These are phyloP conservation scores for Irpex sp. DNA, from an alignment of 1,284 basidiomycete species.

Conservation along the genomic window DNA sequence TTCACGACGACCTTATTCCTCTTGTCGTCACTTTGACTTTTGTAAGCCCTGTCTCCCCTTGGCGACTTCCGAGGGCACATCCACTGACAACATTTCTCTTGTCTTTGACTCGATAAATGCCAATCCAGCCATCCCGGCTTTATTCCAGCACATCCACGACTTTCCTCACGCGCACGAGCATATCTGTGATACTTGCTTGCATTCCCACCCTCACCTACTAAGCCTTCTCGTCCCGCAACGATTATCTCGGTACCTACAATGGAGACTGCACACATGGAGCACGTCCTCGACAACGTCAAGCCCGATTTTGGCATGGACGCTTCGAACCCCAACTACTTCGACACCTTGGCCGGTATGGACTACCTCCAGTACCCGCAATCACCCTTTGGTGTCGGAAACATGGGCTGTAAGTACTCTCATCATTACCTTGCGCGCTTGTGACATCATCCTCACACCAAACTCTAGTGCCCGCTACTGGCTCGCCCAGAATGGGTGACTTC, in stretches of 20 bases:
- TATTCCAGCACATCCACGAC: slow-evolving; percentile 16
- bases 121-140: slow-evolving; percentile 6
- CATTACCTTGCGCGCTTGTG: slow-evolving; percentile 13
- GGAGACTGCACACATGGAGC: slow-evolving; percentile 48
- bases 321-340: slow-evolving; percentile 44
- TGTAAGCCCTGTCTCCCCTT: slow-evolving; percentile 18
- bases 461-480: slow-evolving; percentile 43
- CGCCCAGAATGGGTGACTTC: slow-evolving; percentile 54
- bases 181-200: slow-evolving; percentile 25
- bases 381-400: slow-evolving; percentile 35
- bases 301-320: slow-evolving; percentile 49
- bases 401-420: slow-evolving; percentile 37
- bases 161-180: slow-evolving; percentile 28
- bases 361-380: slow-evolving; percentile 50
- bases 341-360: slow-evolving; percentile 52
- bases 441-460: slow-evolving; percentile 2
- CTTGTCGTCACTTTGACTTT: slow-evolving; percentile 27
- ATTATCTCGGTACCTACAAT: slow-evolving; percentile 25
- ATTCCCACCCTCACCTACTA: slow-evolving; percentile 19
- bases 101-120: slow-evolving; percentile 11
- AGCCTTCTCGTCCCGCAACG: slow-evolving; percentile 12
- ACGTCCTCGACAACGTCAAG: slow-evolving; percentile 47
- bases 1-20: slow-evolving; percentile 17
- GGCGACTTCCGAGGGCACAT: slow-evolving; percentile 9
- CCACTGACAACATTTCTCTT: slow-evolving; percentile 5